Conservation (phyloP, 257 asterid species). For the Catharanthus roseus region DNA sequence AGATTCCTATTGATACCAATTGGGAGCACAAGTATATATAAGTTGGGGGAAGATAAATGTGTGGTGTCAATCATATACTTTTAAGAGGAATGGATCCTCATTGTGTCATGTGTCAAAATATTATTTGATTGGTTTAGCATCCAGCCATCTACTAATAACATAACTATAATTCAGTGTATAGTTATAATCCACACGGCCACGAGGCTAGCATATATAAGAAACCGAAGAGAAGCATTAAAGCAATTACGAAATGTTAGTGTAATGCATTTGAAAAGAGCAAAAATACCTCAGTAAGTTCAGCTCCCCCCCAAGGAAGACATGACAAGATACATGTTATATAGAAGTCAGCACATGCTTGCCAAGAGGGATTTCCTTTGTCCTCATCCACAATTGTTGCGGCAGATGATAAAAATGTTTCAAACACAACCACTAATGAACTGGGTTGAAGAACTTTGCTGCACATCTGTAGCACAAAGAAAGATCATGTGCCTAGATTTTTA, state of each 20-base stretch:
- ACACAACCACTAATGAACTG: constrained; percentile 68
- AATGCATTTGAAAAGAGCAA: background rate
- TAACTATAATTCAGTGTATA: no score
- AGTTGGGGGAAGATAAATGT: no score
- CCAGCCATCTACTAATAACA: no score
- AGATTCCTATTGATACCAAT: background rate
- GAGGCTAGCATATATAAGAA: background rate
- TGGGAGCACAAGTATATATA: background rate
- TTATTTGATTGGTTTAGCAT: no score
- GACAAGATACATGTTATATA: constrained; percentile 76
- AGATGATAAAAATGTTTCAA: constrained; percentile 82
- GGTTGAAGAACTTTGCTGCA: constrained; percentile 98
- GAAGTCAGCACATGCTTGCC: constrained; percentile 99
- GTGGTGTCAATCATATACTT: no score
- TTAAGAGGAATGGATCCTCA: no score
- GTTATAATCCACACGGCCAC: no score
- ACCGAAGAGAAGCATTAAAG: background rate
- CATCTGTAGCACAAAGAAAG: constrained; percentile 53
- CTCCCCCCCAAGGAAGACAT: constrained; percentile 99
- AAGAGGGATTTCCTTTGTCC: constrained; percentile 92
- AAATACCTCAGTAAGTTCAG: constrained; percentile 86
- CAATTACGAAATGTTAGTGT: background rate
- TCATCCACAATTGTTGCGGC: constrained; percentile 97
- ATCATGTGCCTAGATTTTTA: background rate
- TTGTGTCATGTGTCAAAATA: no score